Evolutionary conservation across 2,329 filamentous ascomycete species (phyloP), one percentile per base, ranked within the genome.

Genomic region (Hypoxylon sp.): DNA sequence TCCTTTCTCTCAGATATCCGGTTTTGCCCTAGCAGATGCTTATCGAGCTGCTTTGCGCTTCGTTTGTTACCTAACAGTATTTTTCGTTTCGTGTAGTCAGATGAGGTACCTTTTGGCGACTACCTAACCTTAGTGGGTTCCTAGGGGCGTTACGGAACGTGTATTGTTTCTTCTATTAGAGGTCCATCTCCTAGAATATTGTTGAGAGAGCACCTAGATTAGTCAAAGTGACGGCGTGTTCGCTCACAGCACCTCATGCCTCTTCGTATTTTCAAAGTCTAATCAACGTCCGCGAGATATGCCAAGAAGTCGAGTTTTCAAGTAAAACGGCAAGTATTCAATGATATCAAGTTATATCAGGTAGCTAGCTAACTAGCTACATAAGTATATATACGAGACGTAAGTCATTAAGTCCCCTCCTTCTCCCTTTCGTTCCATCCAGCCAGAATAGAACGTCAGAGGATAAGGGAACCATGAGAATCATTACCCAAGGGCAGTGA

Each of bases 1-100:
- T 36, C 32, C 2, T 46, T 51, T 58, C 58, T 32, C 34, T 21
- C 23, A 38, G 60, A 63, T 63, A 63, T 63, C 59, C 59, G 41
- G 53, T 57, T 57, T 28, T 19, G 48, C 43, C 38, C 59, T 17
- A 11, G 28, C 32, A 14, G 19, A 28, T 9, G 34, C 38, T 32
- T 28, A 21, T 49, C 11, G 36, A 48, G 48, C 30, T 55, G 38
- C 34, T 2, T 53, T 50, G 38, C 25, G 7, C 48, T 43, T 43
- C 19, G 7, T 49, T 19, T 17, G 23, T 38, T 51, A 30, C n/a
- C n/a, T n/a, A n/a, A n/a, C 2, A 21, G 28, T 52, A 13, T 57
- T 41, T 41, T 34, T 58, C 30, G 30, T 45, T 52, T 48, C 45
- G 45, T 41, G 51, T 49, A 34, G 45, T 57, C 21, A 41, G 36